Evolutionary conservation across 805 yeast genomes (phyloP).

Genomic region (Candida taoyuanica): DNA sequence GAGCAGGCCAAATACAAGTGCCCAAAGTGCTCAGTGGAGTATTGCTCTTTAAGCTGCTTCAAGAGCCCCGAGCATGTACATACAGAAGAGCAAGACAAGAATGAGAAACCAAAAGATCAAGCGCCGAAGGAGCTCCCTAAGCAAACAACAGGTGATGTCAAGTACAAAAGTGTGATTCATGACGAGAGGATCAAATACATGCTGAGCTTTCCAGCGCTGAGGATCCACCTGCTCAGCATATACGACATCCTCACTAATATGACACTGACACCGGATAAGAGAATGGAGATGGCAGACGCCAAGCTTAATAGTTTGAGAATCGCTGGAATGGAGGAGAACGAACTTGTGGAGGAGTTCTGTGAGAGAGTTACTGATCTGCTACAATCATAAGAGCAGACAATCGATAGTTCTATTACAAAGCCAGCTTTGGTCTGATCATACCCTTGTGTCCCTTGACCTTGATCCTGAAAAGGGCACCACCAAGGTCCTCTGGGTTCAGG

Average conservation of each 20-base stretch:
- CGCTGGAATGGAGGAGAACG: conserved; percentile 66
- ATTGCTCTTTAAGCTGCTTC: conserved; percentile 60
- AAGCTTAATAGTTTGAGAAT: conserved; percentile 55
- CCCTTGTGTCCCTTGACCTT: conserved; percentile 36
- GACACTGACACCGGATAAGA: conserved; percentile 45
- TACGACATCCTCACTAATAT: conserved; percentile 41
- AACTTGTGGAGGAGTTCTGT: conserved; percentile 67
- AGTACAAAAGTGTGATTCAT: conserved; percentile 29
- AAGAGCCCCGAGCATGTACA: conserved; percentile 39
- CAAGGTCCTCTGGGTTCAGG: conserved; percentile 42
- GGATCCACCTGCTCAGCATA: conserved; percentile 49
- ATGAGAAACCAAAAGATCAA: background rate
- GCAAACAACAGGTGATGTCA: conserved; percentile 5
- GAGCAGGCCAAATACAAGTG: conserved; percentile 49
- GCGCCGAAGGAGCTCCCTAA: background rate
- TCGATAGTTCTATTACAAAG: background rate
- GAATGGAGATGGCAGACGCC: conserved; percentile 54
- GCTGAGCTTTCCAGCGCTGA: conserved; percentile 49
- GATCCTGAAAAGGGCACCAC: conserved; percentile 55
- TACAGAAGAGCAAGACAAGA: background rate
- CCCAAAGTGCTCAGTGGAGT: conserved; percentile 40
- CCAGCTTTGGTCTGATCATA: conserved; percentile 22
- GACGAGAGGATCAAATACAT: conserved; percentile 43
- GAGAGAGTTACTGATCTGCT: conserved; percentile 18
- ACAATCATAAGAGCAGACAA: conserved; percentile 10